Evolutionary conservation across 495 filamentous ascomycete species (phyloP), one percentile per base, ranked within the genome.

Genomic region (Letharia lupina): DNA sequence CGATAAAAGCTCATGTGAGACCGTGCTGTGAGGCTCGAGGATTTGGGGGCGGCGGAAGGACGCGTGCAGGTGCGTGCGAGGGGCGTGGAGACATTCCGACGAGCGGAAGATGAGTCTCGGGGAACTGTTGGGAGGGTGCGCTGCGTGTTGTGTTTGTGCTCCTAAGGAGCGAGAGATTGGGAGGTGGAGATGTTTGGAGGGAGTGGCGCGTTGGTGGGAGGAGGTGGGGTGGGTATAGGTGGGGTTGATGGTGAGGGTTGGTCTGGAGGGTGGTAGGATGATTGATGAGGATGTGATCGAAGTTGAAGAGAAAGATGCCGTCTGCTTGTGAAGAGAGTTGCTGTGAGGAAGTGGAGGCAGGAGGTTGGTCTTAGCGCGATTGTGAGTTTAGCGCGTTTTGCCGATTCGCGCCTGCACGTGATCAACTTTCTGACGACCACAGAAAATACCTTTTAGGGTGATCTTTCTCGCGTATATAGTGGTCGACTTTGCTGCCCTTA

Each of bases 71-170:
- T 71, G 64, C 61, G 71, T 72, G 65, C 73, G 75, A 75, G 77
- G 75, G 77, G 81, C 72, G 72, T 69, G 66, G 60, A 72, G 72
- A 81, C 83, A 83, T 86, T 84, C 84, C 79, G 52, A 37, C 61
- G 73, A 62, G 67, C 68, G 79, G 83, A 87, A 84, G 84, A 86
- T 75, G 72, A 74, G 77, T 74, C 73, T 82, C 85, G 86, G 85
- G 81, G 78, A 77, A 86, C 87, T 89, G 79, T 88, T 69, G 78
- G 76, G 85, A 81, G 80, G 86, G 87, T 82, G 86, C 68, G 71
- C 76, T 86, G 87, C 83, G 78, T 76, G 67, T 67, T 75, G 77
- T 70, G 69, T 70, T 72, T 28, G 60, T 73, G 69, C 65, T 67
- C 35, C 37, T 63, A 66, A 65, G 65, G 70, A 73, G 71, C 74